Evolutionary conservation across 768 basidiomycete species (phyloP).

Genomic region (Pholiota conissans): DNA sequence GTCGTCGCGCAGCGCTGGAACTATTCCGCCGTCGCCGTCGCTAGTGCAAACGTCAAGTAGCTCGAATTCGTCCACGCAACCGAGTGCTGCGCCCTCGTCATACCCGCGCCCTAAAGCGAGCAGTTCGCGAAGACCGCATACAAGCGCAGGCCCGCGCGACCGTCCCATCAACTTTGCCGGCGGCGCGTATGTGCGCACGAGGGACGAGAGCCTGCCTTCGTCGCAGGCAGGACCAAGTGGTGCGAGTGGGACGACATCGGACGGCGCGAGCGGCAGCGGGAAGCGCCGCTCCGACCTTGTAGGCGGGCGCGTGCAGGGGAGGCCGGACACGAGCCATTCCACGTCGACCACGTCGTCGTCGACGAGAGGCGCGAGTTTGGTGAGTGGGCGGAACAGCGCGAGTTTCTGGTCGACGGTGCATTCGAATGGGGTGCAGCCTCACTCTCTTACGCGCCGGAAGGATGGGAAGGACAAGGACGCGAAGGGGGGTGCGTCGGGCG

Average conservation of each 20-base stretch:
- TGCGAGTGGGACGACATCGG: background rate
- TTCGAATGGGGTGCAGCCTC: slow-evolving; percentile 12
- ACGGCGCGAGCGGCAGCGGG: background rate
- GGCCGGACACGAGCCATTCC: slow-evolving; percentile 16
- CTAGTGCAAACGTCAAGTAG: background rate
- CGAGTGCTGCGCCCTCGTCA: background rate
- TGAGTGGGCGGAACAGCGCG: slow-evolving; percentile 3
- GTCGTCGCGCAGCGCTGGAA: slow-evolving; percentile 15
- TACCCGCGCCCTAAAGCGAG: background rate
- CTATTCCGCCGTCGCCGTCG: slow-evolving; percentile 23
- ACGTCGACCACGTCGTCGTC: background rate
- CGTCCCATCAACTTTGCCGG: slow-evolving; percentile 36
- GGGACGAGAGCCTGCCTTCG: background rate
- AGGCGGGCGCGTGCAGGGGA: slow-evolving; percentile 8
- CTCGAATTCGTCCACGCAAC: background rate
- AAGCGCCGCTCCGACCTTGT: slow-evolving; percentile 21
- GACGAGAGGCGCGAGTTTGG: background rate
- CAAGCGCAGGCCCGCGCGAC: slow-evolving; percentile 72
- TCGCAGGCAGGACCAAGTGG: background rate
- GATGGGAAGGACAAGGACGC: background rate
- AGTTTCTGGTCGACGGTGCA: slow-evolving; percentile 25
- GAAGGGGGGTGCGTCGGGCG: background rate
- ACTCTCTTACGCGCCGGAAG: slow-evolving; percentile 9
- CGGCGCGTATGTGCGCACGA: slow-evolving; percentile 20
- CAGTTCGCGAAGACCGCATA: slow-evolving; percentile 52